These are phyloP conservation scores for Pinus albicaulis DNA, from an alignment of 75 land plant species.

Conservation along the genomic window DNA sequence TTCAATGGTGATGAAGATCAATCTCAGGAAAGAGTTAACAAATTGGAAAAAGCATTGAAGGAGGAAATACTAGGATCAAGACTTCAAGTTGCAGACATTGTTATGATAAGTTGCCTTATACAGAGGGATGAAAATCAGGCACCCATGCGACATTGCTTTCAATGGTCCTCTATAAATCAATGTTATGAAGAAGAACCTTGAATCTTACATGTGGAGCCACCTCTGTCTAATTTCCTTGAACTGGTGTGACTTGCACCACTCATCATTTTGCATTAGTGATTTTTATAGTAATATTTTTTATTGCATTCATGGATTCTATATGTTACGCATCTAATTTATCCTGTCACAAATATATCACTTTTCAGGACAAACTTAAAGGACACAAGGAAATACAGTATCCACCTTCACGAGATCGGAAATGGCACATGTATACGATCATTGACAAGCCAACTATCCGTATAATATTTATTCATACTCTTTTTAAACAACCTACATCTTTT, in stretches of 20 bases:
- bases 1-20: constrained; percentile 98
- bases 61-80: constrained; percentile 57
- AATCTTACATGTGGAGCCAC: constrained; percentile 94
- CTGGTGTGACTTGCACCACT: constrained; percentile 46
- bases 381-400: constrained; percentile 69
- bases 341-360: neutral
- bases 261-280: neutral
- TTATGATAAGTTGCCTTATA: constrained; percentile 90
- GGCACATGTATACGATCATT: constrained; percentile 86
- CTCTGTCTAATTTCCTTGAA: constrained; percentile 90
- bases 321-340: neutral
- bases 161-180: constrained; percentile 74
- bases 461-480: constrained; percentile 88
- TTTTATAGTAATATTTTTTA: neutral
- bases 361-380: constrained; percentile 89
- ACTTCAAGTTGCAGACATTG: constrained; percentile 71
- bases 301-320: constrained; percentile 2
- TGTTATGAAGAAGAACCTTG: constrained; percentile 90
- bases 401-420: constrained; percentile 90
- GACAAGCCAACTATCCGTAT: constrained; percentile 75
- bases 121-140: constrained; percentile 98
- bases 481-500: constrained; percentile 72
- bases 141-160: constrained; percentile 95
- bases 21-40: constrained; percentile 91
- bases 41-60: constrained; percentile 81